Base-by-base conservation (phyloP, 1,284 basidiomycete genomes). In the Singerocomus inundabilis region DNA sequence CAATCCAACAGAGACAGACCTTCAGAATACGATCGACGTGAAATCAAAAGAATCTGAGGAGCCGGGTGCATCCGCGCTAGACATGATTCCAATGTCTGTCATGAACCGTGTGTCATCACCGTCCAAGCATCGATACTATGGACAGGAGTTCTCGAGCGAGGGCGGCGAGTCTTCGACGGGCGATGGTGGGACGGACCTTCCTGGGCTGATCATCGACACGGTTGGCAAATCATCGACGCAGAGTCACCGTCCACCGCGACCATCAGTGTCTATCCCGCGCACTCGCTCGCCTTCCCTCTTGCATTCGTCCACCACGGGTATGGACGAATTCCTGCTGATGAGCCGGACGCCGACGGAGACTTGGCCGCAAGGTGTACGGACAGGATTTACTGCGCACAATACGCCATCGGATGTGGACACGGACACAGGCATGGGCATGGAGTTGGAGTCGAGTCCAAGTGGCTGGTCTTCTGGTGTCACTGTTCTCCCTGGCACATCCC, bases 291-390 rank as follows among this genome's bases (percentile, higher is more conserved):
- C 36, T 15, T 63, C 59, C 2, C 44, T 61, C 5, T 36, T 33
- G 18, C 56, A 53, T 35, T 54, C 59, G 26, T 51, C 56, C 18
- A 33, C 31, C 8, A 35, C 51, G 4, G 61, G 59, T 9, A 63
- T 60, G 59, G 59, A 59, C 18, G 59, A 61, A 18, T 60, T 63
- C 35, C 30, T 60, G 15, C n/a, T 60, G 38, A 50, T 60, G 11
- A 47, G 41, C 18, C 57, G 57, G 1, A 32, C 49, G 7, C 54
- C 51, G 9, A 30, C 39, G 9, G 46, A 48, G 5, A 24, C 37
- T 8, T 48, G 42, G 21, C 38, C 58, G 13, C 56, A 43, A 9
- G 36, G 58, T 30, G 42, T 53, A 41, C 48, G 56, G 29, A 45
- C 44, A 1, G 50, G 26, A 5, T 24, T 56, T 8, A 25, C 41